Evolutionary conservation across 1,284 basidiomycete species (phyloP), one percentile per base, ranked within the genome.

Genomic region (Mycosarcoma maydis): DNA sequence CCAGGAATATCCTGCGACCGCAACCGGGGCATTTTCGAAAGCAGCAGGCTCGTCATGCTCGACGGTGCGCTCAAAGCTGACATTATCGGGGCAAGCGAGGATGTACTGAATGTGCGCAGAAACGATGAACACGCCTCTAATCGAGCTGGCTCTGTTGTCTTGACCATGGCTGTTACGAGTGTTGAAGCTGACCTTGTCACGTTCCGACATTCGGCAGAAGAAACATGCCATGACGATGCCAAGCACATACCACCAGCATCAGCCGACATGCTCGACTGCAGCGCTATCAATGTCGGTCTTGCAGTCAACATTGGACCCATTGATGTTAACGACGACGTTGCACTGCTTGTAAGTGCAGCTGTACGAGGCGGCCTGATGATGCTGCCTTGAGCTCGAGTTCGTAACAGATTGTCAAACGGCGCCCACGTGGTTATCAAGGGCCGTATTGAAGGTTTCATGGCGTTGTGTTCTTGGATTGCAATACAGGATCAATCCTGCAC

Each of bases 381-480:
- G 2, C 20, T 23, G n/a, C 4, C 8, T 37, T 8, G 17, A 13
- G 34, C 11, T 23, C 14, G 27, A 7, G 13, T 29, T 29, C 27
- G 27, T 27, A 43, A 41, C 5, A 17, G 7, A 20, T n/a, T n/a
- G n/a, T n/a, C n/a, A n/a, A n/a, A n/a, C n/a, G n/a, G n/a, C n/a
- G 16, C 29, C 37, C 27, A 32, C 4, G 33, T 13, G 17, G 19
- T 20, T 16, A 24, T 34, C 34, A 19, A 44, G 10, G 40, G 37
- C 20, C 44, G 37, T 57, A 64, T 49, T 36, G 54, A 64, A 24
- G 44, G 44, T 22, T 32, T 56, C 59, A 62, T 62, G 33, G 17
- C 42, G 2, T 33, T 30, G 16, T 19, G 7, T 11, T 19, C 16
- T 20, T 37, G 34, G 34, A 9, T 17, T 37, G n/a, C n/a, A n/a